Evolutionary conservation across 2,329 filamentous ascomycete species (phyloP).

Genomic region (Zymoseptoria tritici): DNA sequence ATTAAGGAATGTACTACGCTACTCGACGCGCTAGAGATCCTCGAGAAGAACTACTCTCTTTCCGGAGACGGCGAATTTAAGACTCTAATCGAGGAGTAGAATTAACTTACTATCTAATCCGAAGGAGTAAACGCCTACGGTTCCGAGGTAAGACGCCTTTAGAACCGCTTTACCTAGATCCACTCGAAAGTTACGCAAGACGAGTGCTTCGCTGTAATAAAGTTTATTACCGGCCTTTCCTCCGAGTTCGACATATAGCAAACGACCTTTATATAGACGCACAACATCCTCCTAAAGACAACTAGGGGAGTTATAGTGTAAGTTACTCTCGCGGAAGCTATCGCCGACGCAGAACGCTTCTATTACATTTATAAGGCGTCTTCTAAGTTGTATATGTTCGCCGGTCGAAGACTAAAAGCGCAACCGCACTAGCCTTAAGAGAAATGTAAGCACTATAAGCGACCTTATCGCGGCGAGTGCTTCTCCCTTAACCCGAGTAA

Average conservation of each 20-base stretch:
- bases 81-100: background rate
- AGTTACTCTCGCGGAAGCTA: too few species aligned
- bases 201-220: background rate
- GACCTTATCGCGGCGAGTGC: background rate
- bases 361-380: background rate
- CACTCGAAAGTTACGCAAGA: background rate
- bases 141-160: background rate
- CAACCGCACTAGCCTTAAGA: background rate
- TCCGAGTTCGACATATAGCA: background rate
- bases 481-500: background rate
- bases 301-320: background rate
- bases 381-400: background rate
- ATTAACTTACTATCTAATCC: background rate
- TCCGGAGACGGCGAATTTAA: background rate
- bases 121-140: background rate
- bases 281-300: background rate
- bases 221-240: background rate
- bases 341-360: too few species aligned
- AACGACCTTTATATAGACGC: background rate
- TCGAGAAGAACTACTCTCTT: background rate
- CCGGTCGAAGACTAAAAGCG: background rate
- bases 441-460: background rate
- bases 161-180: background rate
- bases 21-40: background rate
- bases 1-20: background rate